phyloP scores from a whole-genome alignment of 1,284 basidiomycete genomes.

The Coniferiporia sulphurascens region DNA sequence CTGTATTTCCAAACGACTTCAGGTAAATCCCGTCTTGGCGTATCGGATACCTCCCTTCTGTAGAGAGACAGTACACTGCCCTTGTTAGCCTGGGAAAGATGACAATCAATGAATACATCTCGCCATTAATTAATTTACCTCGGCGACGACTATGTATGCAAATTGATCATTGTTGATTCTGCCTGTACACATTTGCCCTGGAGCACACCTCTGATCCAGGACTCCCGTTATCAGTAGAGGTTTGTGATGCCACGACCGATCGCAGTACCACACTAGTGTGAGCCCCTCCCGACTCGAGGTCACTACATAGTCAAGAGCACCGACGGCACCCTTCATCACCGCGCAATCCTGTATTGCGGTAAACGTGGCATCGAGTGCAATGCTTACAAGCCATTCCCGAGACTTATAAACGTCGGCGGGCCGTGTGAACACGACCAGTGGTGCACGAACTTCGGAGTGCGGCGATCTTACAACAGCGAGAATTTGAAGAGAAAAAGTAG shows the following conservation, averaged over 20 bases:
- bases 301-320: conserved; percentile 7
- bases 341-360: conserved; percentile 14
- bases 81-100: background rate
- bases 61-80: conserved; percentile 4
- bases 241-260: conserved; percentile 9
- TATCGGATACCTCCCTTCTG: background rate
- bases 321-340: conserved; percentile 2
- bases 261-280: conserved; percentile 13
- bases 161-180: conserved; percentile 2
- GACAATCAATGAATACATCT: background rate
- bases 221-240: background rate
- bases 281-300: conserved; percentile 16
- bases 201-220: background rate
- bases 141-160: conserved; percentile 10
- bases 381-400: conserved; percentile 14
- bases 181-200: conserved; percentile 9
- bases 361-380: conserved; percentile 11
- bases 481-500: conserved; percentile 15
- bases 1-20: conserved; percentile 10
- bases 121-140: conserved; percentile 3
- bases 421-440: conserved; percentile 16
- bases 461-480: conserved; percentile 15
- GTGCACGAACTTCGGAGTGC: conserved; percentile 3
- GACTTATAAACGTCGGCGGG: conserved; percentile 13
- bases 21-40: background rate